phyloP scores from a whole-genome alignment of 371 early-diverging fungal genomes.

The Entomophthora muscae region DNA sequence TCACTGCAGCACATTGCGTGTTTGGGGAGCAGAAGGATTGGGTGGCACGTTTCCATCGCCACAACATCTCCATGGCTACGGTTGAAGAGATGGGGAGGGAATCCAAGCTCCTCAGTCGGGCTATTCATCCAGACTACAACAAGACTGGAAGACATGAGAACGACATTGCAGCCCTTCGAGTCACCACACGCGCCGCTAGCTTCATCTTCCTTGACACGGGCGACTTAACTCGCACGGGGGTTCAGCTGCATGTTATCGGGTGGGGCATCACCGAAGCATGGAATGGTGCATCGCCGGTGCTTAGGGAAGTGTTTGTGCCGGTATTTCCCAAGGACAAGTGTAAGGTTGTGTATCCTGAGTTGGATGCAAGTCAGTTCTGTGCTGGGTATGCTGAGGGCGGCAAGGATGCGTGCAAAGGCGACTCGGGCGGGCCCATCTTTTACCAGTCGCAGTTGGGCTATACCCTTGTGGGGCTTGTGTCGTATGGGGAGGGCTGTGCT shows the following conservation, averaged over 20 bases:
- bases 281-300: background rate
- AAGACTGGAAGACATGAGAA: too few species aligned
- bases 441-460: background rate
- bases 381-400: background rate
- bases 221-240: too few species aligned
- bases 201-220: too few species aligned
- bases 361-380: background rate
- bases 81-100: background rate
- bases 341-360: background rate
- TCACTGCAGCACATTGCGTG: background rate
- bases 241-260: background rate
- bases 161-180: too few species aligned
- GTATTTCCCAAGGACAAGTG: background rate
- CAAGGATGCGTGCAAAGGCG: slow-evolving; percentile 1
- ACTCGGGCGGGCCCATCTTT: slow-evolving; percentile 5
- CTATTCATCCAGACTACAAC: background rate
- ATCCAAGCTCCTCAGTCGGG: background rate
- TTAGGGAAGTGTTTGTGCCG: background rate
- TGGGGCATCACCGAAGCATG: slow-evolving; percentile 2
- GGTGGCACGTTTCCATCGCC: background rate
- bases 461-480: background rate
- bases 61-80: background rate
- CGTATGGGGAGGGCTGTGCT: background rate
- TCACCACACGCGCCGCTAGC: too few species aligned
- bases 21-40: background rate